These are phyloP conservation scores for Cladophialophora carrionii DNA, from an alignment of 2,329 filamentous ascomycete genomes.

Conservation along the genomic window DNA sequence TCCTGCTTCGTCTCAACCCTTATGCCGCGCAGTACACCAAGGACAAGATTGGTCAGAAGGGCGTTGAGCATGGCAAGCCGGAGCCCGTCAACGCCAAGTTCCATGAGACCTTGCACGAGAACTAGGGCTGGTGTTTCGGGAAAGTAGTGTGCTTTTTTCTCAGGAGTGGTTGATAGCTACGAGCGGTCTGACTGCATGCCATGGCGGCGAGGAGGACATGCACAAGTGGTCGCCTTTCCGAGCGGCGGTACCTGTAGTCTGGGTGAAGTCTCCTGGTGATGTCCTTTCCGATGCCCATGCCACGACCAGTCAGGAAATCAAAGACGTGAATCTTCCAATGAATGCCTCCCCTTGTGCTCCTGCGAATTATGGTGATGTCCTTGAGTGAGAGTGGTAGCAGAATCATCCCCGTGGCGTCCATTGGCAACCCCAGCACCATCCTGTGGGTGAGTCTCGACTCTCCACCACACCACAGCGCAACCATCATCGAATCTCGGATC, in stretches of 20 bases:
- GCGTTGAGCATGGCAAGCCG: conserved; percentile 66
- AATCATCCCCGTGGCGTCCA: background rate
- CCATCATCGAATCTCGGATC: background rate
- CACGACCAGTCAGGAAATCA: background rate
- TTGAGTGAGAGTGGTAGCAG: background rate
- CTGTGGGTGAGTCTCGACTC: background rate
- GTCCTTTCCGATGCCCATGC: background rate
- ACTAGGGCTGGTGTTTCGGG: conserved; percentile 46
- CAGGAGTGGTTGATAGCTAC: background rate
- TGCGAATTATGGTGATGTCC: background rate
- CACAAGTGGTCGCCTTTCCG: background rate
- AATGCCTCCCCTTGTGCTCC: background rate
- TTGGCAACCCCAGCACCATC: background rate
- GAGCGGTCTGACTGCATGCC: background rate
- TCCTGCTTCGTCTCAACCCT: conserved; percentile 97
- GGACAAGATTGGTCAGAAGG: conserved; percentile 77
- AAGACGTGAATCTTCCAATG: background rate
- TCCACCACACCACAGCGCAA: background rate
- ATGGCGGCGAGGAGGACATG: background rate
- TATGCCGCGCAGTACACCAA: conserved; percentile 91
- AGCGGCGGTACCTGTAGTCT: background rate
- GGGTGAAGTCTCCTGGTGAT: background rate
- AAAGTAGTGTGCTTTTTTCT: background rate
- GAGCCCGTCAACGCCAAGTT: conserved; percentile 58
- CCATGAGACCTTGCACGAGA: conserved; percentile 56